These are phyloP conservation scores for Chlamydomonas eustigma DNA, from an alignment of 139 green algal genomes.

Conservation along the genomic window DNA sequence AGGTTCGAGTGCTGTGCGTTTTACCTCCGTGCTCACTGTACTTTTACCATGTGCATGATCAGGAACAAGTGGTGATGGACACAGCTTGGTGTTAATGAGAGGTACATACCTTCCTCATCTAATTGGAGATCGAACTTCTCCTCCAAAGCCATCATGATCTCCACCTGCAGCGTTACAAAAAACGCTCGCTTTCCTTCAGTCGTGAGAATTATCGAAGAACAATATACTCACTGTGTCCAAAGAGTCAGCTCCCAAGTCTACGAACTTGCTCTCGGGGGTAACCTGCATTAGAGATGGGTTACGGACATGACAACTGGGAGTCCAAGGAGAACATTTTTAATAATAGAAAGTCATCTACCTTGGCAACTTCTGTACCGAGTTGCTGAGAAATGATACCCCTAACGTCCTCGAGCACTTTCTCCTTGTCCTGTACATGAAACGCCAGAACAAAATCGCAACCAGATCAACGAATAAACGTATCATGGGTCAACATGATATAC, in stretches of 20 bases:
- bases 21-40: too few species aligned
- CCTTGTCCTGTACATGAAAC: constrained; percentile 61
- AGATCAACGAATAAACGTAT: too few species aligned
- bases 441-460: neutral
- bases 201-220: neutral
- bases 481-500: neutral
- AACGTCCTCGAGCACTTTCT: constrained; percentile 79
- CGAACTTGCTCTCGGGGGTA: constrained; percentile 84
- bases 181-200: neutral
- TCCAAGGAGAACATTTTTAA: too few species aligned
- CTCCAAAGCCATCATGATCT: constrained; percentile 99
- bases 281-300: constrained; percentile 63
- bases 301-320: neutral
- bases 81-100: too few species aligned
- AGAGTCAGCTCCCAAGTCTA: constrained; percentile 94
- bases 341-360: constrained; percentile 35
- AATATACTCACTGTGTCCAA: constrained; percentile 88
- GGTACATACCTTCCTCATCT: constrained; percentile 90
- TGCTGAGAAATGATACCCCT: constrained; percentile 89
- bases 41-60: too few species aligned
- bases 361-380: constrained; percentile 84
- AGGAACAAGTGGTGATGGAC: too few species aligned
- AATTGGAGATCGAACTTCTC: constrained; percentile 96
- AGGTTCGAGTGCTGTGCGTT: too few species aligned
- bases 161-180: constrained; percentile 55